phyloP scores from a whole-genome alignment of 257 asterid species.

The Mentha longifolia region DNA sequence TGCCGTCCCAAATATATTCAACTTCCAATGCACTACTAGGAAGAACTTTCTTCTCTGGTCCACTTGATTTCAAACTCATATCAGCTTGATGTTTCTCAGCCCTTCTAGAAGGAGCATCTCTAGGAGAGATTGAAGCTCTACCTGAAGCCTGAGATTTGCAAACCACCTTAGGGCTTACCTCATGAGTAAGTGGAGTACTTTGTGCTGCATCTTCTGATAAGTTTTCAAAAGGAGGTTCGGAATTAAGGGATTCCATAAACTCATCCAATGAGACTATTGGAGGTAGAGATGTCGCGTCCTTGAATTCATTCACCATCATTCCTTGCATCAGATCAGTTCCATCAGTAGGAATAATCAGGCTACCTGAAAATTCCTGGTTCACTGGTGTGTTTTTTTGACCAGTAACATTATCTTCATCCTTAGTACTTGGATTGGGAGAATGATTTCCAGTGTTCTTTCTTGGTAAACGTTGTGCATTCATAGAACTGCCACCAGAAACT shows the following conservation, averaged over 20 bases:
- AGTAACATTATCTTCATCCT: conserved; percentile 43
- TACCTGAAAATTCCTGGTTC: conserved; percentile 55
- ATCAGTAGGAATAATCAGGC: conserved; percentile 82
- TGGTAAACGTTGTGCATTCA: conserved; percentile 38
- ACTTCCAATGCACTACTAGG: conserved; percentile 39
- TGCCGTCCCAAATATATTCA: conserved; percentile 74
- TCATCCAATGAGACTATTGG: conserved; percentile 94
- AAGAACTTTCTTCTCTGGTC: conserved; percentile 37
- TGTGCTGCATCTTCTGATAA: conserved; percentile 55
- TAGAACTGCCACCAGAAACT: conserved; percentile 63
- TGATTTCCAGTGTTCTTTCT: conserved; percentile 38
- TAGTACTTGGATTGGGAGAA: conserved; percentile 43
- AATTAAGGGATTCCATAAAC: conserved; percentile 92
- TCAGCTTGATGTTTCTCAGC: conserved; percentile 36
- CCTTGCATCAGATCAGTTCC: conserved; percentile 97
- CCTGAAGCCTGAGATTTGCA: conserved; percentile 33
- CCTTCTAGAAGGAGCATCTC: conserved; percentile 42
- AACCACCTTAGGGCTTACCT: conserved; percentile 44
- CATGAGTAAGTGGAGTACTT: conserved; percentile 33
- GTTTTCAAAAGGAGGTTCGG: conserved; percentile 89
- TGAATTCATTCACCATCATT: conserved; percentile 86
- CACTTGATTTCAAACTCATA: conserved; percentile 33
- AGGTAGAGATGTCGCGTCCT: conserved; percentile 75
- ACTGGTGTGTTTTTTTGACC: conserved; percentile 48
- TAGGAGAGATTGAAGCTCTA: conserved; percentile 45